phyloP scores from a whole-genome alignment of 495 filamentous ascomycete species.

The Sphaerosporella brunnea region DNA sequence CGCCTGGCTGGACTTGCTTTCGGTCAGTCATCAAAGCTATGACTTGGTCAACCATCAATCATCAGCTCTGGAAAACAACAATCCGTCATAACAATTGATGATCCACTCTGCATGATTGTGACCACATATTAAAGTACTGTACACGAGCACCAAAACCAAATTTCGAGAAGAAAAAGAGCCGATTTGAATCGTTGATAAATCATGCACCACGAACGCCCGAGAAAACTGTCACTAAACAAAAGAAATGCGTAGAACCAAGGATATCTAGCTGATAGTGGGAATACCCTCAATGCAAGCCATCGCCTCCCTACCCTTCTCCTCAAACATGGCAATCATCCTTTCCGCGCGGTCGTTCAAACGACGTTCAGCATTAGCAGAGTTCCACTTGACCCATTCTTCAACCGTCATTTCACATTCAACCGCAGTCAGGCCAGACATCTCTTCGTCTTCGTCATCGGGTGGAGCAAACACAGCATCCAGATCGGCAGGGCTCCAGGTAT shows the following conservation, averaged over 20 bases:
- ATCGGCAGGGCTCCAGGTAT: constrained; percentile 58
- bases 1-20: too few species aligned
- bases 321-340: constrained; percentile 57
- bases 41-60: too few species aligned
- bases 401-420: constrained; percentile 80
- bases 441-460: constrained; percentile 33
- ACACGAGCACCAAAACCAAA: too few species aligned
- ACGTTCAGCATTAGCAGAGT: constrained; percentile 61
- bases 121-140: too few species aligned
- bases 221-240: not conserved
- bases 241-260: not conserved
- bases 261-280: constrained; percentile 19
- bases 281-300: constrained; percentile 62
- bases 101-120: too few species aligned
- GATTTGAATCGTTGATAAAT: too few species aligned
- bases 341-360: constrained; percentile 66
- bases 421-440: constrained; percentile 44
- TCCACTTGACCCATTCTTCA: constrained; percentile 75
- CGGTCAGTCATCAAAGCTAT: too few species aligned
- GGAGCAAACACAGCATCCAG: constrained; percentile 43
- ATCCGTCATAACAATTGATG: too few species aligned
- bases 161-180: too few species aligned
- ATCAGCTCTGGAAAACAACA: too few species aligned
- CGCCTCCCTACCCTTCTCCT: constrained; percentile 61
- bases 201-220: too few species aligned